phyloP scores from a whole-genome alignment of 169 alveolate species.

The Plasmodium gallinaceum region DNA sequence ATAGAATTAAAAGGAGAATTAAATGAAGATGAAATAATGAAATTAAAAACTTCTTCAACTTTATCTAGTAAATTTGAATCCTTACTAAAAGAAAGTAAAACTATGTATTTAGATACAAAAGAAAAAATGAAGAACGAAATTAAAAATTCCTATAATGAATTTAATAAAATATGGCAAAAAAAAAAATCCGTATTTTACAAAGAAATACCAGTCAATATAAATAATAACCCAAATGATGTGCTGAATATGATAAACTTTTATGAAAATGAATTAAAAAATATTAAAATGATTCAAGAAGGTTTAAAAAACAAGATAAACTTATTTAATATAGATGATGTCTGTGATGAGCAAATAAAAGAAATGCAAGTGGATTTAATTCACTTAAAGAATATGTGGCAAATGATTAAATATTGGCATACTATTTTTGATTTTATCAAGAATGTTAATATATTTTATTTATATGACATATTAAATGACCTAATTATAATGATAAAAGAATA shows the following conservation, averaged over 20 bases:
- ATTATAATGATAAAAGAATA: constrained; percentile 43
- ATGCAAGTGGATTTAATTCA: constrained; percentile 61
- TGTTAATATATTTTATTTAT: constrained; percentile 68
- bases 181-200: constrained; percentile 64
- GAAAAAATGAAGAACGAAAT: constrained; percentile 77
- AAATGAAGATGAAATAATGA: constrained; percentile 77
- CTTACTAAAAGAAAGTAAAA: constrained; percentile 59
- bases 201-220: constrained; percentile 63
- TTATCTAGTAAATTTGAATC: constrained; percentile 66
- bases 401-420: constrained; percentile 59
- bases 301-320: constrained; percentile 53
- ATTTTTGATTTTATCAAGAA: constrained; percentile 65
- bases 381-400: constrained; percentile 62
- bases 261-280: constrained; percentile 61
- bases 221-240: constrained; percentile 65
- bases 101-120: constrained; percentile 66
- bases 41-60: constrained; percentile 57
- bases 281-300: constrained; percentile 35
- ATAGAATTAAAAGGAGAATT: constrained; percentile 75
- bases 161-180: constrained; percentile 74
- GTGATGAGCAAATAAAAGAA: constrained; percentile 72
- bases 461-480: constrained; percentile 54
- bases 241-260: constrained; percentile 41
- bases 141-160: constrained; percentile 72
- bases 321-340: constrained; percentile 75